Percentiles rank a stretch among this genome's conserved stretches.
These are phyloP conservation scores for Tuctoria greenei DNA, from an alignment of 176 grass and related monocot species.

Conservation along the genomic window DNA sequence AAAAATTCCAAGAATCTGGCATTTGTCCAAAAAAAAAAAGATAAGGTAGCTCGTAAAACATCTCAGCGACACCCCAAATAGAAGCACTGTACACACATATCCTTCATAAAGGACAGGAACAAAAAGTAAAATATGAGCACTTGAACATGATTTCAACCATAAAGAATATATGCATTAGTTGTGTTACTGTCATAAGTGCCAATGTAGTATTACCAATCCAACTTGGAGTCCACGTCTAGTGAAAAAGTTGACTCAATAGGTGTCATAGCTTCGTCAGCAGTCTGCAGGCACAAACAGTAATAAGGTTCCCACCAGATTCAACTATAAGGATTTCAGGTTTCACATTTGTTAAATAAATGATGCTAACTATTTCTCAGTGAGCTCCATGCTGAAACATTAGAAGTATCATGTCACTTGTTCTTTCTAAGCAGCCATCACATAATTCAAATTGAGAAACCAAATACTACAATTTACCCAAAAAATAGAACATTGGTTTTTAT, in stretches of 20 bases:
- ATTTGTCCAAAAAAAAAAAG: not conserved
- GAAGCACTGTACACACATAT: not conserved
- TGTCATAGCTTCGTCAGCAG: slow-evolving; percentile 97
- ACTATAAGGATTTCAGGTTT: slow-evolving; percentile 11
- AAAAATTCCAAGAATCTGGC: not conserved
- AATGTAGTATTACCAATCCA: slow-evolving; percentile 79
- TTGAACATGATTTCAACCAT: slow-evolving; percentile 11
- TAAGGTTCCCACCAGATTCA: slow-evolving; percentile 24
- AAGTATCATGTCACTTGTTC: slow-evolving; percentile 19
- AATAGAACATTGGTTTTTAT: not conserved
- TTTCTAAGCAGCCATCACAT: slow-evolving; percentile 15
- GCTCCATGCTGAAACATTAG: not conserved
- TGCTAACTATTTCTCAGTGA: not conserved
- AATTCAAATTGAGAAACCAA: slow-evolving; percentile 9
- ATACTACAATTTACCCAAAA: not conserved
- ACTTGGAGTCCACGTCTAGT: slow-evolving; percentile 96
- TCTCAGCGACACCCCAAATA: not conserved
- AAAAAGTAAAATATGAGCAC: slow-evolving; percentile 6
- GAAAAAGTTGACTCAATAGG: slow-evolving; percentile 99
- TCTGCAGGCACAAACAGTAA: slow-evolving; percentile 56
- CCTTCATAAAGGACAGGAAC: not conserved
- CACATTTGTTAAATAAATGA: not conserved
- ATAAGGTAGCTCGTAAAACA: not conserved
- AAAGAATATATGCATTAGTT: slow-evolving; percentile 22
- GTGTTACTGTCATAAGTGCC: not conserved